Evolutionary conservation across 2,329 filamentous ascomycete species (phyloP).

Genomic region (Colletotrichum liriopes): DNA sequence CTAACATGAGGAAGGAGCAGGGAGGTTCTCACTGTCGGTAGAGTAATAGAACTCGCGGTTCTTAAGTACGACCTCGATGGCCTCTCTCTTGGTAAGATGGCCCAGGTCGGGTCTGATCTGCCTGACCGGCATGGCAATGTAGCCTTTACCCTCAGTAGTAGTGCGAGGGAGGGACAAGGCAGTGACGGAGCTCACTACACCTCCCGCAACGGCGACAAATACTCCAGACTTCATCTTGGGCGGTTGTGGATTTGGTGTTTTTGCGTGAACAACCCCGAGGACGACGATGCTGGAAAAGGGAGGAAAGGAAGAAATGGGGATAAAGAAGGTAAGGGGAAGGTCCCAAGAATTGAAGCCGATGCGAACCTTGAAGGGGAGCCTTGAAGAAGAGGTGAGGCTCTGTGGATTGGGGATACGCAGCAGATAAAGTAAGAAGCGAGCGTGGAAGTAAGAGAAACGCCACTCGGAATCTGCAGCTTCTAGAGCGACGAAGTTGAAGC

Average conservation of each 20-base stretch:
- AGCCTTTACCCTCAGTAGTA: conserved; percentile 54
- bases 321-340: conserved; percentile 14
- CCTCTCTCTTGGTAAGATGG: conserved; percentile 35
- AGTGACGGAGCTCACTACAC: conserved; percentile 32
- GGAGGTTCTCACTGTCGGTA: conserved; percentile 52
- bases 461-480: conserved; percentile 27
- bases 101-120: conserved; percentile 25
- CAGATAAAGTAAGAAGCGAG: conserved; percentile 24
- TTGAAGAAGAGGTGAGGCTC: conserved; percentile 16
- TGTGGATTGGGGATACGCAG: not conserved
- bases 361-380: conserved; percentile 25
- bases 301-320: conserved; percentile 1
- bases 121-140: conserved; percentile 55
- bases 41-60: conserved; percentile 59
- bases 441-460: conserved; percentile 9
- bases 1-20: not conserved
- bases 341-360: conserved; percentile 17
- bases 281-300: not conserved
- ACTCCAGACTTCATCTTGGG: conserved; percentile 31
- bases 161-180: conserved; percentile 49
- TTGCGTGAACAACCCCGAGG: conserved; percentile 18
- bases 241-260: not conserved
- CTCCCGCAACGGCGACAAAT: conserved; percentile 19
- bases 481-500: conserved; percentile 22
- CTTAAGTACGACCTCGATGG: conserved; percentile 51